A percentile compares a stretch with the other conserved stretches of the same genome.
These are phyloP conservation scores for Laburnicola sp. DNA, from an alignment of 2,329 filamentous ascomycete species.

Conservation along the genomic window DNA sequence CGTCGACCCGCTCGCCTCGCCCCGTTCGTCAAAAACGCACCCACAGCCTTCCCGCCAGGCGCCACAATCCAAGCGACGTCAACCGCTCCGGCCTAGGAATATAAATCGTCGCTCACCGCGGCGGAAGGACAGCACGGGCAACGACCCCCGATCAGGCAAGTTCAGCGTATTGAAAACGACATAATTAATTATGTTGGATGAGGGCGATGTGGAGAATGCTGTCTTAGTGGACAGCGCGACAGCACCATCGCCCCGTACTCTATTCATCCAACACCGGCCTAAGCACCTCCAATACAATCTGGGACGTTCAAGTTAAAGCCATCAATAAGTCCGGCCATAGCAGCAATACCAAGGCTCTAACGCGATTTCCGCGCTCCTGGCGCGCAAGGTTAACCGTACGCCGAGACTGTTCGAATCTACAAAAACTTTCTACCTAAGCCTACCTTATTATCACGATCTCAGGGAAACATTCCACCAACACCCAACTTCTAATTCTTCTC, in stretches of 20 bases:
- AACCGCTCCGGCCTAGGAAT: conserved; percentile 10
- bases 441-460: conserved; percentile 9
- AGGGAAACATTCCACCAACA: conserved; percentile 8
- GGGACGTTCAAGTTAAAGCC: conserved; percentile 5
- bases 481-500: conserved; percentile 7
- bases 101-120: conserved; percentile 10
- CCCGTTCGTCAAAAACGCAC: conserved; percentile 8
- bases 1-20: conserved; percentile 1
- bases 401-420: not conserved
- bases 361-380: conserved; percentile 1
- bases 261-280: conserved; percentile 4
- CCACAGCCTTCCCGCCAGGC: conserved; percentile 1
- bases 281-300: conserved; percentile 3
- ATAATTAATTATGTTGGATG: conserved; percentile 4
- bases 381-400: not conserved
- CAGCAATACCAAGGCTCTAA: conserved; percentile 3
- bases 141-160: conserved; percentile 7
- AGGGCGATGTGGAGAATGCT: conserved; percentile 11
- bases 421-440: not conserved
- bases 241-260: conserved; percentile 3
- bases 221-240: conserved; percentile 6
- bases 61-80: conserved; percentile 8
- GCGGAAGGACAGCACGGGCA: conserved; percentile 7
- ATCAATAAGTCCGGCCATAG: conserved; percentile 7
- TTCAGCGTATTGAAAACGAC: conserved; percentile 9